Conservation (phyloP, 345 rosid genomes). For the Reutealis trisperma region DNA sequence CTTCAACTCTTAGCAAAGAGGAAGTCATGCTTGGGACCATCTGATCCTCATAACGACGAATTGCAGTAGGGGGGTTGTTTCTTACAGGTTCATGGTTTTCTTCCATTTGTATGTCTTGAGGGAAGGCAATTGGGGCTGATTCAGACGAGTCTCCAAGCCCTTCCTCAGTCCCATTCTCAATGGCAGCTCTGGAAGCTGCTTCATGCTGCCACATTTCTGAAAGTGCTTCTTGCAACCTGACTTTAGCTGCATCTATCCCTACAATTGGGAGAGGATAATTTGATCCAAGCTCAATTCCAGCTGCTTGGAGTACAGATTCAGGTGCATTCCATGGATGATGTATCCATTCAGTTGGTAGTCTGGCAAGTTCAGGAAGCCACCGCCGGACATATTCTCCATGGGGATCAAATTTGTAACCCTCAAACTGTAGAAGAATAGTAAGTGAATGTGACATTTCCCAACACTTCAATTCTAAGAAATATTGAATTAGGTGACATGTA, state of each 20-base stretch:
- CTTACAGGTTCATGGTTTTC: constrained; percentile 55
- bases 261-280: constrained; percentile 92
- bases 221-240: constrained; percentile 80
- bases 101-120: constrained; percentile 73
- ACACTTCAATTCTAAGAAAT: not conserved
- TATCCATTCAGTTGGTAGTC: constrained; percentile 98
- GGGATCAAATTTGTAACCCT: constrained; percentile 93
- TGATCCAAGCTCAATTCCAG: constrained; percentile 96
- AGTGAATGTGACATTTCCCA: constrained; percentile 8
- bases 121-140: constrained; percentile 65
- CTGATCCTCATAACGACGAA: constrained; percentile 78
- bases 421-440: constrained; percentile 50
- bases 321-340: constrained; percentile 99
- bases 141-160: constrained; percentile 96
- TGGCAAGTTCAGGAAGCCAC: constrained; percentile 97
- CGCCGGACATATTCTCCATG: constrained; percentile 92
- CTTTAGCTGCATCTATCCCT: constrained; percentile 78
- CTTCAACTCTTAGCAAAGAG: constrained; percentile 71
- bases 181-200: constrained; percentile 93
- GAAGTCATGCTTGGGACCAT: constrained; percentile 96
- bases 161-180: constrained; percentile 93
- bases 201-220: constrained; percentile 91
- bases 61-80: constrained; percentile 45
- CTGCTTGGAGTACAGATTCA: constrained; percentile 88
- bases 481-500: not conserved